A percentile compares a stretch with the other conserved stretches of the same genome.
Conservation (phyloP, 768 basidiomycete species). For the Xanthoconium stramineum region DNA sequence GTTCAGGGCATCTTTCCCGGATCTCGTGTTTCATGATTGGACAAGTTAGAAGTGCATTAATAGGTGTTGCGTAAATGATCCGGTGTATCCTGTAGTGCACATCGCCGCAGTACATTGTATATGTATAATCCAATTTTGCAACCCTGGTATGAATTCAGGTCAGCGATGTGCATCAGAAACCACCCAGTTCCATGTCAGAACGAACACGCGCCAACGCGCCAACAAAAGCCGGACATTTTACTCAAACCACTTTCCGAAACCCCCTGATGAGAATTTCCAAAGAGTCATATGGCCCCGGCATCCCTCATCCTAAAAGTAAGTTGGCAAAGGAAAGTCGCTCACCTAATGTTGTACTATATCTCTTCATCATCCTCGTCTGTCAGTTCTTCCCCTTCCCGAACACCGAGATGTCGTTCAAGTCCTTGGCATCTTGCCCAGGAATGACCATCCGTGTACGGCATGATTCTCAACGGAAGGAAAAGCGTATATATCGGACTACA, state of each 20-base stretch:
- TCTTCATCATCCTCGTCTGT: slow-evolving; percentile 74
- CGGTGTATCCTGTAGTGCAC: too few species aligned
- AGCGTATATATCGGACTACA: slow-evolving; percentile 72
- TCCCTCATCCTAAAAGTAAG: slow-evolving; percentile 41
- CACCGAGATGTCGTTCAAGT: slow-evolving; percentile 55
- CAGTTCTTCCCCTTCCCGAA: slow-evolving; percentile 77
- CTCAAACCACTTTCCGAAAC: slow-evolving; percentile 26
- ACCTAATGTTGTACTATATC: slow-evolving; percentile 6
- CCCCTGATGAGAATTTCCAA: slow-evolving; percentile 29
- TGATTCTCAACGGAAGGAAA: slow-evolving; percentile 74
- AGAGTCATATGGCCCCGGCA: slow-evolving; percentile 89
- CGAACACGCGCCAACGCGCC: slow-evolving; percentile 11
- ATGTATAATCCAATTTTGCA: background rate
- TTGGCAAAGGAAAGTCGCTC: background rate
- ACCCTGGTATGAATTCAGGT: background rate
- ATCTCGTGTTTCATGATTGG: background rate
- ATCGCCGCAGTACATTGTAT: too few species aligned
- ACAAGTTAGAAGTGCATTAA: background rate
- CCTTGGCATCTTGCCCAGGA: slow-evolving; percentile 74
- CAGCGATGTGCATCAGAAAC: background rate
- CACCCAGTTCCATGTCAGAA: slow-evolving; percentile 16
- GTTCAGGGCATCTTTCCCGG: background rate
- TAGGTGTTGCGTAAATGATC: too few species aligned
- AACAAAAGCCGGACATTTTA: slow-evolving; percentile 15
- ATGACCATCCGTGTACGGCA: slow-evolving; percentile 82